A percentile compares a stretch with the other conserved stretches of the same genome.
These are phyloP conservation scores for Metarhizium humberi DNA, from an alignment of 2,329 filamentous ascomycete species.

Conservation along the genomic window DNA sequence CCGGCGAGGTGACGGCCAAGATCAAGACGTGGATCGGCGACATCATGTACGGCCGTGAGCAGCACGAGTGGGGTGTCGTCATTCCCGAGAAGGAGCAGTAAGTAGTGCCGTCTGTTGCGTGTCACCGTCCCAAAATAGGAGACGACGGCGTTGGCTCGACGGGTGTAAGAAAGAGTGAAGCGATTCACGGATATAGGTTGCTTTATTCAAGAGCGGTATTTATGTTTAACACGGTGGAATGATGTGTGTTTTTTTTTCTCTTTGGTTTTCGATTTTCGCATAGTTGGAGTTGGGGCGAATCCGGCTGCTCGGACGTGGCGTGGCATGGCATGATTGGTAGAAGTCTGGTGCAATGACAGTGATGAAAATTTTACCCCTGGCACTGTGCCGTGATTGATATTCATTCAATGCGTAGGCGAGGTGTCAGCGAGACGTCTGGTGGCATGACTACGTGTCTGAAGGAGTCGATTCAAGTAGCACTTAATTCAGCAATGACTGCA, in stretches of 20 bases:
- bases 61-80: slow-evolving; percentile 62
- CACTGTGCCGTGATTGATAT: no score
- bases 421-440: no score
- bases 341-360: not conserved
- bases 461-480: no score
- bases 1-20: slow-evolving; percentile 47
- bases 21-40: slow-evolving; percentile 60
- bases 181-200: not conserved
- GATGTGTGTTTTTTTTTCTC: not conserved
- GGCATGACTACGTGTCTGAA: no score
- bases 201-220: not conserved
- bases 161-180: not conserved
- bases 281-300: not conserved
- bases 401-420: no score
- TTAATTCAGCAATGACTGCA: no score
- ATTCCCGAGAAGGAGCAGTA: slow-evolving; percentile 48
- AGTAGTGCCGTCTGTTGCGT: not conserved
- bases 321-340: not conserved
- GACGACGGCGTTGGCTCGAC: not conserved
- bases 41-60: slow-evolving; percentile 64
- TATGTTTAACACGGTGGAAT: not conserved
- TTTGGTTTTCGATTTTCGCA: not conserved
- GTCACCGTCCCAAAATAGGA: no score
- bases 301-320: not conserved
- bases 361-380: not conserved